Evolutionary conservation across 495 filamentous ascomycete genomes (phyloP), one percentile per base, ranked within the genome.

Genomic region (Podospora conica): DNA sequence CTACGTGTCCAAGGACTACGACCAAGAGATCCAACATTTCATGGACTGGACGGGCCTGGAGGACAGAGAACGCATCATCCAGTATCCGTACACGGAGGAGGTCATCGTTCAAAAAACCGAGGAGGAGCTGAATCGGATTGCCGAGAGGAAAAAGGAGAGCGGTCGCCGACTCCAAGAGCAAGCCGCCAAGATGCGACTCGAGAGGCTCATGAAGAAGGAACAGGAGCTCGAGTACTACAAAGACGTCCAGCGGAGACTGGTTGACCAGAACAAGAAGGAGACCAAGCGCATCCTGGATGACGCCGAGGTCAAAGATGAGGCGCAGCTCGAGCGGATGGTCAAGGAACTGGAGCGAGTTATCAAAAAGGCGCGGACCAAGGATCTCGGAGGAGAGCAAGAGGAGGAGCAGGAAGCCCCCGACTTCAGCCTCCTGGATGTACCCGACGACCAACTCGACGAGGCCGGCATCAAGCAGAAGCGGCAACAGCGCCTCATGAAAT

Each of bases 151-250:
- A 71, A 94, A 94, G 71, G 95, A 98, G 76, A 92, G 91, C 70
- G 95, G 95, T 1, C 85, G 94, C 60, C 82, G 96, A 31, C 76
- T 98, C 21, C 95, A 98, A 73, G 95, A 97, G 70, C 95, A 98
- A 73, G 96, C 95, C 0, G 94, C 95, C 3, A 97, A 96, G 74
- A 96, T 96, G 90, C 86, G 95, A 20, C 78, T 98, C 6, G 96
- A 98, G 55, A 93, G 96, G 76, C 80, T 98, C 23, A 91, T 97
- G 72, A 90, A 90, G 70, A 98, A 97, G 76, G 95, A 98, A 77
- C 87, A 96, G 74, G 94, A 98, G 71, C 78, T 98, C 15, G 94
- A 96, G 65, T 97, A 96, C 74, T 97, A 92, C 81, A 91, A 91
- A 72, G 85, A 92, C 61, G 79, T 98, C 5, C 90, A 93, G 64